Evolutionary conservation across 1,284 basidiomycete genomes (phyloP).

Genomic region (Polyporus tsugae): DNA sequence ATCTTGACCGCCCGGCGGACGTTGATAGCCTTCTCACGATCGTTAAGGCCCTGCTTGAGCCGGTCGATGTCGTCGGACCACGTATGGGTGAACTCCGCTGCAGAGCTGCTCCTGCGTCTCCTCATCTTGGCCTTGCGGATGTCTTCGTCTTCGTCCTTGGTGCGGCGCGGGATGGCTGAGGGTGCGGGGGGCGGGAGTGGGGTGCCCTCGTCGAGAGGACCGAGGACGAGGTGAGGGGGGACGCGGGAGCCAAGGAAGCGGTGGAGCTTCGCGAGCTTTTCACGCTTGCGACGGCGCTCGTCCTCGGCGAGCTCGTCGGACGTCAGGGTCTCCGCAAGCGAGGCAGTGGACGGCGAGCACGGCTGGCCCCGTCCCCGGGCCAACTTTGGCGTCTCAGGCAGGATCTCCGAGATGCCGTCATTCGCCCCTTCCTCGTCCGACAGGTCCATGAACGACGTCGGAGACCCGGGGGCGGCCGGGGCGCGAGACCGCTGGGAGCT

Average conservation of each 20-base stretch:
- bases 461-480: conserved; percentile 39
- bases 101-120: conserved; percentile 64
- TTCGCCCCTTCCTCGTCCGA: conserved; percentile 61
- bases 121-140: conserved; percentile 52
- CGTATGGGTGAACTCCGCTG: conserved; percentile 49
- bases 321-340: conserved; percentile 57
- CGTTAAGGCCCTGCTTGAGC: conserved; percentile 70
- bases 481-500: conserved; percentile 19
- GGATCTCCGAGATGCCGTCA: conserved; percentile 15
- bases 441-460: conserved; percentile 71
- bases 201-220: conserved; percentile 49
- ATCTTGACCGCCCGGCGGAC: conserved; percentile 83
- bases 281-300: conserved; percentile 71
- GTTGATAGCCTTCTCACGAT: conserved; percentile 77
- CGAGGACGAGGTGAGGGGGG: conserved; percentile 72
- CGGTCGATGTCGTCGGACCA: conserved; percentile 68
- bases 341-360: conserved; percentile 47
- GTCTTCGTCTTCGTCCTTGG: conserved; percentile 36
- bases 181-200: conserved; percentile 51
- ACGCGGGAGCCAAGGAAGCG: conserved; percentile 83
- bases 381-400: conserved; percentile 42
- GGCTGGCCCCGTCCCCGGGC: conserved; percentile 35
- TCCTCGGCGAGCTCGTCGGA: conserved; percentile 63
- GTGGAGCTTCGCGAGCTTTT: conserved; percentile 79
- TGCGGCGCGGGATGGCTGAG: conserved; percentile 26